A percentile compares a stretch with the other conserved stretches of the same genome.
Conservation (phyloP, 2,329 filamentous ascomycete genomes). For the Lecanicillium sp. region DNA sequence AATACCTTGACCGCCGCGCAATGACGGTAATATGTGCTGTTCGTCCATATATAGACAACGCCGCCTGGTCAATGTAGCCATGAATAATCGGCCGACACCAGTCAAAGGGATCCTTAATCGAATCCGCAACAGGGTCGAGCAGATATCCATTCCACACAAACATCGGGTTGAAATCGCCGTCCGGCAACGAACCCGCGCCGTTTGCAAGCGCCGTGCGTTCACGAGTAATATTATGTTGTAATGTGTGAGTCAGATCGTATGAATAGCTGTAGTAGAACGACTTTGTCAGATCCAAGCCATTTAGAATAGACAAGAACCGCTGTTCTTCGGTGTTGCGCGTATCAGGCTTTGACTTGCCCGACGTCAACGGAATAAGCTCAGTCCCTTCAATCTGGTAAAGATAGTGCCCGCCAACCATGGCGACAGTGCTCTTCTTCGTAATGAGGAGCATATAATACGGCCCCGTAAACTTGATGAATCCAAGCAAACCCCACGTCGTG, state of each 20-base stretch:
- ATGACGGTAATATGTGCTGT: slow-evolving; percentile 90
- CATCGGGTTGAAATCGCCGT: slow-evolving; percentile 78
- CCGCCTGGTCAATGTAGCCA: slow-evolving; percentile 90
- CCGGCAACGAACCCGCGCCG: slow-evolving; percentile 49
- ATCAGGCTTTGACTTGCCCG: slow-evolving; percentile 68
- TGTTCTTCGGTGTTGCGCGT: slow-evolving; percentile 77
- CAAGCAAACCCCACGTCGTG: slow-evolving; percentile 86
- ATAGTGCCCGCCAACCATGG: slow-evolving; percentile 93
- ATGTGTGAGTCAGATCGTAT: slow-evolving; percentile 85
- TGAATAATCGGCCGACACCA: slow-evolving; percentile 97
- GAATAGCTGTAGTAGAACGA: slow-evolving; percentile 99
- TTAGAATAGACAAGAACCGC: slow-evolving; percentile 79
- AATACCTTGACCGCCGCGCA: slow-evolving; percentile 82
- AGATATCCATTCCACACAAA: slow-evolving; percentile 97
- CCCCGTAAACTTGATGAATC: slow-evolving; percentile 93
- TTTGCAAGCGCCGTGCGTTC: slow-evolving; percentile 65
- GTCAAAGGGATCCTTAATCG: slow-evolving; percentile 75
- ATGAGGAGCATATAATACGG: slow-evolving; percentile 96
- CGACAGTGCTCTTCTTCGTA: slow-evolving; percentile 91
- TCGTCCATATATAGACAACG: slow-evolving; percentile 77
- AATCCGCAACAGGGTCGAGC: slow-evolving; percentile 61
- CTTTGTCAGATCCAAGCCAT: slow-evolving; percentile 80
- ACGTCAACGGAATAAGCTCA: slow-evolving; percentile 80
- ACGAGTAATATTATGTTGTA: slow-evolving; percentile 84
- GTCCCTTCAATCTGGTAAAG: slow-evolving; percentile 93